Evolutionary conservation across 768 basidiomycete species (phyloP).

Genomic region (Tricholoma saponaceum): DNA sequence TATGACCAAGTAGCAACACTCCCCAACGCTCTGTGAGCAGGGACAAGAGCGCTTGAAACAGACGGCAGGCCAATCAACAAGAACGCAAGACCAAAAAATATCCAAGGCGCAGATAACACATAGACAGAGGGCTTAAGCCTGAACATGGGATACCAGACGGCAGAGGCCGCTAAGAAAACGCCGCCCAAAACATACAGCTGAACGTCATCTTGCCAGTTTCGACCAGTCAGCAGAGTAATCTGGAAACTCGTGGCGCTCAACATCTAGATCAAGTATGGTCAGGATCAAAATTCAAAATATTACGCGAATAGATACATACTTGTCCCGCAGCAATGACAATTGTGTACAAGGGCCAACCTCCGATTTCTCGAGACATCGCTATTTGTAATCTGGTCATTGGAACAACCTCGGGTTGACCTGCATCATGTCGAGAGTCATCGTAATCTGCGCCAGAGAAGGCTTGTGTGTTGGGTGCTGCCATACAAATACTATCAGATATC

Average conservation of each 20-base stretch:
- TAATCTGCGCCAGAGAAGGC: constrained; percentile 40
- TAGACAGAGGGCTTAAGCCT: constrained; percentile 85
- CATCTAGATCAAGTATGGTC: constrained; percentile 51
- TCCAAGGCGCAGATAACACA: constrained; percentile 82
- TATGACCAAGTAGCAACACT: constrained; percentile 88
- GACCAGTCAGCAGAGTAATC: constrained; percentile 84
- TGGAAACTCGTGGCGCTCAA: constrained; percentile 92
- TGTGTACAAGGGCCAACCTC: constrained; percentile 89
- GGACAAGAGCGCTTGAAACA: constrained; percentile 51
- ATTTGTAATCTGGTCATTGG: constrained; percentile 86
- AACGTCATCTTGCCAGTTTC: constrained; percentile 74
- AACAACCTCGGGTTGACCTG: constrained; percentile 52
- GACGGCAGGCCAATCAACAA: constrained; percentile 89
- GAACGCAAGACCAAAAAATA: constrained; percentile 89
- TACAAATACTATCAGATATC: constrained; percentile 1
- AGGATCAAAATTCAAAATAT: constrained; percentile 1
- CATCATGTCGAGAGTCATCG: constrained; percentile 45
- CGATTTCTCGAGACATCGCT: constrained; percentile 72
- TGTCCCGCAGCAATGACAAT: constrained; percentile 86
- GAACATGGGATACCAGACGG: constrained; percentile 90
- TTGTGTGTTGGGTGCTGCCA: constrained; percentile 47
- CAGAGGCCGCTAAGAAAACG: constrained; percentile 81
- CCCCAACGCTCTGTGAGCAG: constrained; percentile 63
- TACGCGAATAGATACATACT: constrained; percentile 29
- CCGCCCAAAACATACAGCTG: constrained; percentile 90